Evolutionary conservation across 768 basidiomycete genomes (phyloP), one percentile per base, ranked within the genome.

Genomic region (Hemileccinum impolitum): DNA sequence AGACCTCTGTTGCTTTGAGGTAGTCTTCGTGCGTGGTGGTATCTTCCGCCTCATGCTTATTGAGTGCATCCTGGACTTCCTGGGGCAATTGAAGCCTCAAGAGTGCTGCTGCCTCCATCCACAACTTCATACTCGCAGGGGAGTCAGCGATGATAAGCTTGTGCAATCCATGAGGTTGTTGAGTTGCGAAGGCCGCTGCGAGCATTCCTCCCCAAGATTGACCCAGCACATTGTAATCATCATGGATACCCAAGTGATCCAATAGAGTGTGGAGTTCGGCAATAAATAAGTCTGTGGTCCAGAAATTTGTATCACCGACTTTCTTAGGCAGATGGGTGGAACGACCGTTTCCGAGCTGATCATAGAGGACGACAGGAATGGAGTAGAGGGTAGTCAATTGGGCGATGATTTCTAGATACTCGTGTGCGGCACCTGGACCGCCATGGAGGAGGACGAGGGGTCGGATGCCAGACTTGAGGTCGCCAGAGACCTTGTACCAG

Each of bases 311-410:
- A 28, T 73, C 69, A 13, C 66, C 68, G 6, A 58, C 68, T 54
- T 77, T 80, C 51, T 80, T 75, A 9, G 61, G 74, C 17, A 81
- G 67, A 53, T 80, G 78, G 9, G 79, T 79, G 12, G 80, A 82
- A 21, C 64, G 62, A n/a, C 79, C 79, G 47, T 64, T 72, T 8
- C 80, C 81, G 39, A 83, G 49, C 56, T 82, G 81, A 58, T 80
- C 78, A 62, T 82, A 82, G 39, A 80, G 56, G 35, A 84, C 56
- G 55, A 82, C 68, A 11, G 79, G 78, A 39, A 75, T 77, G 26
- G 53, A 40, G 46, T 67, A 56, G 10, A 60, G 54, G 6, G 51
- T 48, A 21, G 70, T 66, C 39, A 80, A 67, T 39, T 75, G 72
- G 34, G 68, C 59, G 52, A 75, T 54, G 32, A 67, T 51, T 32